Evolutionary conservation across 345 rosid species (phyloP).

Genomic region (Leavenworthia alabamica): DNA sequence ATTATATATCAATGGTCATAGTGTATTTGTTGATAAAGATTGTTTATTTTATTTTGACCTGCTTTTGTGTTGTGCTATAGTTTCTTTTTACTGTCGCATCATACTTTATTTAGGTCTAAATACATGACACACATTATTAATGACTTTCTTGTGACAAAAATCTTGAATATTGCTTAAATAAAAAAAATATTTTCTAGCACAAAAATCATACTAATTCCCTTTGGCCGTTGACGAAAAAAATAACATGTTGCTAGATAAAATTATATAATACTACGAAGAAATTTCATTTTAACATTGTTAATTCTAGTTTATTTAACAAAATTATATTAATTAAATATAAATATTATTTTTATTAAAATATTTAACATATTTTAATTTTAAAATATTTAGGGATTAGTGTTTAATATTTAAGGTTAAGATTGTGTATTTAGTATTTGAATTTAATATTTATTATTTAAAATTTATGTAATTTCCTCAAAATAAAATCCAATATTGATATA

Average conservation of each 20-base stretch:
- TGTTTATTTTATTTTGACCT: conserved; percentile 13
- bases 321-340: no score
- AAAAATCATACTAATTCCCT: background rate
- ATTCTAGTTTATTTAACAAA: no score
- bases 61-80: conserved; percentile 24
- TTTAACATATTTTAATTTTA: no score
- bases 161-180: background rate
- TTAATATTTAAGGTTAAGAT: no score
- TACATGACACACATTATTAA: conserved; percentile 20
- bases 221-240: background rate
- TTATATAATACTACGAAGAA: no score
- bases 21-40: conserved; percentile 28
- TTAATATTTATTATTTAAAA: no score
- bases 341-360: no score
- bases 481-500: no score
- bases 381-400: no score
- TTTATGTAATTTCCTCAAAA: no score
- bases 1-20: background rate
- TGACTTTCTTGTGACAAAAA: conserved; percentile 8
- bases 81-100: conserved; percentile 19
- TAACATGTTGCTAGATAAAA: background rate
- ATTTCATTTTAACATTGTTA: no score
- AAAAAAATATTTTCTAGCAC: background rate
- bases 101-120: conserved; percentile 27
- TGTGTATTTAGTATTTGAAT: no score